phyloP scores from a whole-genome alignment of 78 protist genomes.

The Planoprotostelium fungivorum region DNA sequence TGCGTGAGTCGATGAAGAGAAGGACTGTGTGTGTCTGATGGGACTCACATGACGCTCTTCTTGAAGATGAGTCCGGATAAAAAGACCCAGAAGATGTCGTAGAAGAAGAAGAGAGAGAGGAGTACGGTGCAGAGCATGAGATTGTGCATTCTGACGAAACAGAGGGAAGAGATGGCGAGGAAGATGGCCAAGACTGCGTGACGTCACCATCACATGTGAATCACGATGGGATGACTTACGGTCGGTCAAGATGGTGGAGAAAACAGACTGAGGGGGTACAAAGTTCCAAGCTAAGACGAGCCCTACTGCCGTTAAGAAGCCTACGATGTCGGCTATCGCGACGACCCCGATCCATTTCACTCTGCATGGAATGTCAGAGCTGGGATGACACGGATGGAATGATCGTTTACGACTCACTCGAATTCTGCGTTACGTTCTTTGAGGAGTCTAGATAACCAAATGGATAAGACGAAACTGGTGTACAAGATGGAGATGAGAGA shows the following conservation, averaged over 20 bases:
- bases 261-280: background rate
- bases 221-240: background rate
- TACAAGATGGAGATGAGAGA: background rate
- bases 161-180: background rate
- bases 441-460: background rate
- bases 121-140: background rate
- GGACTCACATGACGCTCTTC: conserved; percentile 6
- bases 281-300: background rate
- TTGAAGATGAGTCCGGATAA: conserved; percentile 4
- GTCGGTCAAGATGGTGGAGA: background rate
- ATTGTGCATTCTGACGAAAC: background rate
- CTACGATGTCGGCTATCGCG: background rate
- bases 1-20: background rate
- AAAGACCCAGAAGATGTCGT: conserved; percentile 31
- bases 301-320: background rate
- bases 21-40: background rate
- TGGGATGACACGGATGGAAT: background rate
- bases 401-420: background rate
- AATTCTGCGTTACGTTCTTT: background rate
- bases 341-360: background rate
- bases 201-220: background rate
- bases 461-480: background rate
- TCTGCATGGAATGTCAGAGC: background rate
- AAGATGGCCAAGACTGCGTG: background rate
- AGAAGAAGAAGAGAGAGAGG: conserved; percentile 13